Conservation (phyloP, 768 basidiomycete species). For the Mycena sanguinolenta region DNA sequence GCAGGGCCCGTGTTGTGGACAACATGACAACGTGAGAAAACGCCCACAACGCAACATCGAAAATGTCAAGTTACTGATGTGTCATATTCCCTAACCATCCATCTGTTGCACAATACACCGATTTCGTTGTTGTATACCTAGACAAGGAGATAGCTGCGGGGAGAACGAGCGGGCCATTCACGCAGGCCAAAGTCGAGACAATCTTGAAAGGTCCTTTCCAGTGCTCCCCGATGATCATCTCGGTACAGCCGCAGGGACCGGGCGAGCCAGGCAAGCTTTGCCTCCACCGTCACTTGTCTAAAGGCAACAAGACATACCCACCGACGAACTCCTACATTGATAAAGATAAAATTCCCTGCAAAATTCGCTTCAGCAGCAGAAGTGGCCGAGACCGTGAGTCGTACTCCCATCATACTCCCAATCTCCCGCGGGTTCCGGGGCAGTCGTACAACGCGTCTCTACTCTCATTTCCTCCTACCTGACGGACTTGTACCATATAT, state of each 20-base stretch:
- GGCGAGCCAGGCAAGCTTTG: slow-evolving; percentile 2
- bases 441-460: neutral
- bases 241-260: too few relatives aligned
- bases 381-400: slow-evolving; percentile 34
- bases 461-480: neutral
- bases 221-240: too few relatives aligned
- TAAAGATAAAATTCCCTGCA: slow-evolving; percentile 37
- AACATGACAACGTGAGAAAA: too few relatives aligned
- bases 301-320: slow-evolving; percentile 1
- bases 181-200: slow-evolving; percentile 18
- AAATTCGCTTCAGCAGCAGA: slow-evolving; percentile 25
- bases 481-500: neutral
- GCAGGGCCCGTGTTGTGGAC: too few relatives aligned
- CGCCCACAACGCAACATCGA: too few relatives aligned
- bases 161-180: slow-evolving; percentile 46
- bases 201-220: slow-evolving; percentile 39
- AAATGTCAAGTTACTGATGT: too few relatives aligned
- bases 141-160: slow-evolving; percentile 34
- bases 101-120: slow-evolving; percentile 30
- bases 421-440: neutral
- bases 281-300: slow-evolving; percentile 37
- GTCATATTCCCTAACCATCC: slow-evolving; percentile 43
- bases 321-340: slow-evolving; percentile 35
- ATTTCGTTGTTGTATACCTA: slow-evolving; percentile 38
- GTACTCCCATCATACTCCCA: neutral